Percentiles rank a stretch among this genome's conserved stretches.
Conservation (phyloP, 75 land plant species). For the Ceratopteris richardii region DNA sequence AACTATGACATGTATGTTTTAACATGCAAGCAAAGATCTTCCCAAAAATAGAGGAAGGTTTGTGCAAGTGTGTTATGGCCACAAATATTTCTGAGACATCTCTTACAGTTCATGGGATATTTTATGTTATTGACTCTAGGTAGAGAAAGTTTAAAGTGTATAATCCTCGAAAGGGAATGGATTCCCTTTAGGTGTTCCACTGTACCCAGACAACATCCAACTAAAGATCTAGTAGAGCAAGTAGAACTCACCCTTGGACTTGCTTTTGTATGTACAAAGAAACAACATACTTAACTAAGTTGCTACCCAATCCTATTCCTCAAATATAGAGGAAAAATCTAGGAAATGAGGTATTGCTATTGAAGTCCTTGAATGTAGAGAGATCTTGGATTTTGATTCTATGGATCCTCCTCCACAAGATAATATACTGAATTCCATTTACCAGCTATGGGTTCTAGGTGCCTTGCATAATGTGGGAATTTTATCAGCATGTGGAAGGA, state of each 20-base stretch:
- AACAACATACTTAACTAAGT: conserved; percentile 83
- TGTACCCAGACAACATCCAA: conserved; percentile 89
- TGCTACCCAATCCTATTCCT: conserved; percentile 91
- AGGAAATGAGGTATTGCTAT: conserved; percentile 81
- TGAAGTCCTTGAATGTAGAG: conserved; percentile 83
- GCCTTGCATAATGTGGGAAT: conserved; percentile 88
- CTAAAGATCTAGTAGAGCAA: conserved; percentile 94
- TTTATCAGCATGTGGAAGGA: conserved; percentile 75
- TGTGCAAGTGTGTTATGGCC: conserved; percentile 91
- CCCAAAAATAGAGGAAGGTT: conserved; percentile 91
- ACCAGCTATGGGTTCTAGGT: conserved; percentile 96
- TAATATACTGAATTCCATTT: conserved; percentile 95
- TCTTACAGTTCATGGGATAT: conserved; percentile 94
- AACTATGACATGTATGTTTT: conserved; percentile 88
- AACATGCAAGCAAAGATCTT: conserved; percentile 96
- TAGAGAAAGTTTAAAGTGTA: conserved; percentile 96
- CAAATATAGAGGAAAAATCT: conserved; percentile 95
- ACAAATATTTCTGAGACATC: conserved; percentile 99
- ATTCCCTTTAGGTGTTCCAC: conserved; percentile 98
- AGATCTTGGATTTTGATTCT: conserved; percentile 93
- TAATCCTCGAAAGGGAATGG: conserved; percentile 99
- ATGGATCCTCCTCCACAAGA: conserved; percentile 99
- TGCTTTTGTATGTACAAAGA: conserved; percentile 92
- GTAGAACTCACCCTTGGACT: conserved; percentile 97
- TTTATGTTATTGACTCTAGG: conserved; percentile 92